Evolutionary conservation across 2,329 filamentous ascomycete species (phyloP).

Genomic region (Sarocladiaceae sp.): DNA sequence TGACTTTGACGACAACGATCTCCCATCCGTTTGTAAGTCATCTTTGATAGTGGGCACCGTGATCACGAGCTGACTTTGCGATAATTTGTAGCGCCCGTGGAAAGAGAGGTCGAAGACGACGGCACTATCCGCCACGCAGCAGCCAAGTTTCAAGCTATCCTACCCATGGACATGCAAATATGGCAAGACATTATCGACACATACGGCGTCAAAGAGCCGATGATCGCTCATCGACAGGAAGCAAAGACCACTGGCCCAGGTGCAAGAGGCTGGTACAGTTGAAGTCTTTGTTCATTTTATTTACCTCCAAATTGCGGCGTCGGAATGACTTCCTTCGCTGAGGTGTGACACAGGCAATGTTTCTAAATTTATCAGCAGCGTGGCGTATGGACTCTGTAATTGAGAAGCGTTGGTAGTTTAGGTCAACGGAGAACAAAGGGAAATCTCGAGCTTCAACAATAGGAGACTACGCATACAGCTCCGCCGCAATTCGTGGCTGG

Average conservation of each 20-base stretch:
- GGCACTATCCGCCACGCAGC: constrained; percentile 45
- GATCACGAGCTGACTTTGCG: constrained; percentile 13
- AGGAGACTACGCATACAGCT: background rate
- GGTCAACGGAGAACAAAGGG: constrained; percentile 1
- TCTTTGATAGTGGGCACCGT: background rate
- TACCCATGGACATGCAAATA: constrained; percentile 79
- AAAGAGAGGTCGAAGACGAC: constrained; percentile 42
- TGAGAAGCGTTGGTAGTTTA: background rate
- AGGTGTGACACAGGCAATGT: background rate
- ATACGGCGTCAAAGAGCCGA: constrained; percentile 71
- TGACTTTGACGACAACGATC: constrained; percentile 64
- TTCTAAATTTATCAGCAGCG: constrained; percentile 7
- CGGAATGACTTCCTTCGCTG: background rate
- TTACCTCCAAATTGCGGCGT: background rate
- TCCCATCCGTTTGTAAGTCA: constrained; percentile 76
- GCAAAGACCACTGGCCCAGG: constrained; percentile 46
- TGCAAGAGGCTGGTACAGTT: constrained; percentile 64
- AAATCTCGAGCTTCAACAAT: background rate
- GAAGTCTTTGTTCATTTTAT: too few species aligned
- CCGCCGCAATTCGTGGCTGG: too few species aligned
- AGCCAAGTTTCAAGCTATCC: constrained; percentile 77
- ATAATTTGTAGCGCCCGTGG: constrained; percentile 25
- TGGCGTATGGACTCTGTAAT: background rate
- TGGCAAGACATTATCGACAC: constrained; percentile 76
- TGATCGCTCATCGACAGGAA: constrained; percentile 80